These are phyloP conservation scores for Gossypium bickii DNA, from an alignment of 345 rosid genomes.

Conservation along the genomic window DNA sequence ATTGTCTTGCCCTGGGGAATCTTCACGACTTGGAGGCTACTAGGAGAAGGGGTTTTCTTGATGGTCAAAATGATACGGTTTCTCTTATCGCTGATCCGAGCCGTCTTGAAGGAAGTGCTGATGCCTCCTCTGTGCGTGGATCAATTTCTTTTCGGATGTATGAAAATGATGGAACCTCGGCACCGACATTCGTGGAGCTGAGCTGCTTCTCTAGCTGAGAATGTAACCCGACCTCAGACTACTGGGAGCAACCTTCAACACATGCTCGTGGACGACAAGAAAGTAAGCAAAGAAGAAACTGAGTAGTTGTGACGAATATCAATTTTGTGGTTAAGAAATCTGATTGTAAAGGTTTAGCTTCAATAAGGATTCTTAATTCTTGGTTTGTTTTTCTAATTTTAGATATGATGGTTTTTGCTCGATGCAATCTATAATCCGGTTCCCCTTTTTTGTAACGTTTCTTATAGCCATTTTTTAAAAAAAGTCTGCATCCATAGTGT, in stretches of 20 bases:
- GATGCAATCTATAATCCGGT: background rate
- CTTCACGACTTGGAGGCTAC: constrained; percentile 54
- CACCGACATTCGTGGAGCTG: constrained; percentile 51
- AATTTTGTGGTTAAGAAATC: constrained; percentile 69
- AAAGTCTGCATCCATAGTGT: background rate
- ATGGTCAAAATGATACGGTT: constrained; percentile 45
- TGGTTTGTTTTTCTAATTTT: background rate
- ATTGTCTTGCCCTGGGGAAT: constrained; percentile 81
- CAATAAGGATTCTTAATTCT: background rate
- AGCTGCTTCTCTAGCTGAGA: constrained; percentile 58
- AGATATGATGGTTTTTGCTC: background rate
- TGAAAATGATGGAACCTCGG: constrained; percentile 43
- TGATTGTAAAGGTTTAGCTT: constrained; percentile 55
- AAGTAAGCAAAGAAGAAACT: constrained; percentile 19
- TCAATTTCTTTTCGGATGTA: constrained; percentile 53
- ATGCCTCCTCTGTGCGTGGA: constrained; percentile 55
- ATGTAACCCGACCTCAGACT: constrained; percentile 46
- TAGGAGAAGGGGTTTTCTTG: constrained; percentile 38
- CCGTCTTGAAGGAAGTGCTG: constrained; percentile 43
- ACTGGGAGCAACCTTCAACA: constrained; percentile 45
- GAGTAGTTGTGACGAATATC: constrained; percentile 40
- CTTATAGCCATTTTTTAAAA: background rate
- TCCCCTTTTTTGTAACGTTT: background rate
- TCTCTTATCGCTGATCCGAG: constrained; percentile 59
- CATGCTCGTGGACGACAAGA: constrained; percentile 29